A percentile compares a stretch with the other conserved stretches of the same genome.
Evolutionary conservation across 1,284 basidiomycete species (phyloP).

Genomic region (Ganoderma resinaceum): DNA sequence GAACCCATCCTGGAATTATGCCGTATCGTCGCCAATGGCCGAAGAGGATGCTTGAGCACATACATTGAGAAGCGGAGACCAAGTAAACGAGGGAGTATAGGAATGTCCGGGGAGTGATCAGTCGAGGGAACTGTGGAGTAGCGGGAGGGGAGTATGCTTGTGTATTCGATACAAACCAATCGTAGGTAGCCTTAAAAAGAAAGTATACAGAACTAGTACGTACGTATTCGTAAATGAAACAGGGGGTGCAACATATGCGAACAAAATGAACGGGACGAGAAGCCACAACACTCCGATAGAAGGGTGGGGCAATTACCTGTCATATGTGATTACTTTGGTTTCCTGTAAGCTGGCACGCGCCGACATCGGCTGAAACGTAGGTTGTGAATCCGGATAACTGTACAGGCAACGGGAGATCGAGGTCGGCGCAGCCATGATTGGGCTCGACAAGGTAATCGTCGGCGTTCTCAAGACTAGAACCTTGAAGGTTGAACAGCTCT

Average conservation of each 20-base stretch:
- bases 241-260: not conserved
- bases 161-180: not conserved
- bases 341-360: conserved; percentile 17
- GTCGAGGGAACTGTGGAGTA: not conserved
- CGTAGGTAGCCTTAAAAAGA: not conserved
- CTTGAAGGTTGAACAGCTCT: not conserved
- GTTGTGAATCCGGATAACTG: not conserved
- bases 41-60: not conserved
- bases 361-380: not conserved
- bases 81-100: not conserved
- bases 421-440: not conserved
- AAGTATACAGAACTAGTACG: not conserved
- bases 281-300: not conserved
- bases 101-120: not conserved
- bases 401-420: not conserved
- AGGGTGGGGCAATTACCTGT: conserved; percentile 18
- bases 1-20: not conserved
- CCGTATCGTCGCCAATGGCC: not conserved
- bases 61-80: not conserved
- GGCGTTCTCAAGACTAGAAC: not conserved
- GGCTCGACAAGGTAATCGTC: not conserved
- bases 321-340: conserved; percentile 11
- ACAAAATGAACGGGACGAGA: not conserved
- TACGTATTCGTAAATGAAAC: not conserved
- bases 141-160: not conserved